Evolutionary conservation across 495 filamentous ascomycete species (phyloP).

Genomic region (Echria macrotheca): DNA sequence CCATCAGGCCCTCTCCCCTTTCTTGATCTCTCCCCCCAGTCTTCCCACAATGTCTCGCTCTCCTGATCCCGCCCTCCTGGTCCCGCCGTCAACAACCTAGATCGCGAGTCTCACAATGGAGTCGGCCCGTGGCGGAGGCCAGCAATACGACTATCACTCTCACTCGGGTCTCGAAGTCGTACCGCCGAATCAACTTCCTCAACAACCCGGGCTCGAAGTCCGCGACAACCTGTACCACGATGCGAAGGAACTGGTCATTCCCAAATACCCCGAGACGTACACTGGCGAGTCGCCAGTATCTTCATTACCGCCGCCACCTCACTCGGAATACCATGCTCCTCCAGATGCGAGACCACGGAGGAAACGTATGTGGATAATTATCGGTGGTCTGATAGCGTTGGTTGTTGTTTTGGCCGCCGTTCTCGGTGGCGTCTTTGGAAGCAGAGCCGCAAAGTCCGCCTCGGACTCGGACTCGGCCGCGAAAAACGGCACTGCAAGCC

Average conservation of each 20-base stretch:
- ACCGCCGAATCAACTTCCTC: too few species aligned
- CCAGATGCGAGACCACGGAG: background rate
- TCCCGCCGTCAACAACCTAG: too few species aligned
- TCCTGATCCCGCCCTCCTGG: too few species aligned
- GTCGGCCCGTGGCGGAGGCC: too few species aligned
- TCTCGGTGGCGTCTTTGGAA: slow-evolving; percentile 13
- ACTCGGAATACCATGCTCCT: background rate
- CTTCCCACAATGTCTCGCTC: too few species aligned
- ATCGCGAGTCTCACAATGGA: too few species aligned
- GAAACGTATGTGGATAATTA: slow-evolving; percentile 7
- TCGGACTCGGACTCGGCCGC: background rate
- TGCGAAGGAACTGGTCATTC: background rate
- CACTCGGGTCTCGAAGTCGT: too few species aligned
- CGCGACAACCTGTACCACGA: background rate
- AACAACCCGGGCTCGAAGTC: background rate
- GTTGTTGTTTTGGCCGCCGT: slow-evolving; percentile 11
- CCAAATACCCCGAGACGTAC: background rate
- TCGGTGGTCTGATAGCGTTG: slow-evolving; percentile 4
- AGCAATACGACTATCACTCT: too few species aligned
- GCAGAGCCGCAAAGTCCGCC: background rate
- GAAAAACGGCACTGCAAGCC: too few species aligned
- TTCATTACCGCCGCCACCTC: background rate
- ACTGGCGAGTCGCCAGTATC: background rate
- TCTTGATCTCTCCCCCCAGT: too few species aligned
- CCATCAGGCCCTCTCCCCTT: too few species aligned